phyloP scores from a whole-genome alignment of 192 early-diverging fungal species.

The Backusella mclennaniae region DNA sequence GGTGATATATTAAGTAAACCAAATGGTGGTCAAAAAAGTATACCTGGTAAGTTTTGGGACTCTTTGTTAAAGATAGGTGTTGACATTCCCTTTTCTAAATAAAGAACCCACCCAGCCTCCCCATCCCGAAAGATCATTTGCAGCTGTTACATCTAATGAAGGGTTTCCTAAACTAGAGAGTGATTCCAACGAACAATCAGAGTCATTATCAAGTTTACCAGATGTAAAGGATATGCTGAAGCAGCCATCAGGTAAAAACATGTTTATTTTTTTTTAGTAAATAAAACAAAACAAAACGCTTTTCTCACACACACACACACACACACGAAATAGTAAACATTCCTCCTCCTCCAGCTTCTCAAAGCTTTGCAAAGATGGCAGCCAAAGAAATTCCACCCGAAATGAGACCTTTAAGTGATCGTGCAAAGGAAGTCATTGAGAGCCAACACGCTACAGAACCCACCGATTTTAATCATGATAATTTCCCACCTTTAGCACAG shows the following conservation, averaged over 20 bases:
- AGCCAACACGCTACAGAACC: neutral
- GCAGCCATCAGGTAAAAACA: constrained; percentile 19
- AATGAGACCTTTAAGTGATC: neutral
- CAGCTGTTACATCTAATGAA: constrained; percentile 16
- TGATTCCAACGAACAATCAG: neutral
- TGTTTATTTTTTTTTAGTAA: neutral
- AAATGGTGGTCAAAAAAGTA: neutral
- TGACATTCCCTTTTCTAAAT: neutral
- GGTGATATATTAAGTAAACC: constrained; percentile 17
- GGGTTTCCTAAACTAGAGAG: constrained; percentile 21
- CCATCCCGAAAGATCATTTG: constrained; percentile 29
- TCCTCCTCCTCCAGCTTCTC: constrained; percentile 22
- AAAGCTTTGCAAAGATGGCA: constrained; percentile 31
- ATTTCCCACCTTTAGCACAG: constrained; percentile 20
- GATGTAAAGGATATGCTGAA: constrained; percentile 31
- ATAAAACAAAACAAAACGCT: neutral
- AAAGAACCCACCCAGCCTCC: constrained; percentile 16
- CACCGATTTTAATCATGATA: neutral
- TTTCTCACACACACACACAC: neutral
- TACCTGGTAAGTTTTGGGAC: neutral
- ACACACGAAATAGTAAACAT: constrained; percentile 7
- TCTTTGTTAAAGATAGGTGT: neutral
- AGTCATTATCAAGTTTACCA: constrained; percentile 16
- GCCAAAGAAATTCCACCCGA: constrained; percentile 18
- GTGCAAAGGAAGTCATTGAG: neutral